Conservation (phyloP, 306 rosid genomes). For the Crataegus laevigata region DNA sequence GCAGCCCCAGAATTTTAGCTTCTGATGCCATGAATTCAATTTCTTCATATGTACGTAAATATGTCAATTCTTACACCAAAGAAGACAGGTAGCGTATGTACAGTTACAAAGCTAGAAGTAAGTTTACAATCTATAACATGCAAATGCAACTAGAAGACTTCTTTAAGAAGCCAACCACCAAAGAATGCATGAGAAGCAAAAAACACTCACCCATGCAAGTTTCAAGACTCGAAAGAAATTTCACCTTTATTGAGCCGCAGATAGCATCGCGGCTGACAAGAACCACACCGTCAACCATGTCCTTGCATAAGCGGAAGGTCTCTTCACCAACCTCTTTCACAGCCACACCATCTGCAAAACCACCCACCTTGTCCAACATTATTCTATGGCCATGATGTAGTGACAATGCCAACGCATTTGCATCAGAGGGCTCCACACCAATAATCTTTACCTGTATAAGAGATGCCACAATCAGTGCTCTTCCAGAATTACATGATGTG, state of each 20-base stretch:
- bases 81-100: background rate
- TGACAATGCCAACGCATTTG: constrained; percentile 93
- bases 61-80: background rate
- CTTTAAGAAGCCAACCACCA: background rate
- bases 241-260: constrained; percentile 93
- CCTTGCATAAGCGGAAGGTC: constrained; percentile 79
- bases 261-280: constrained; percentile 92
- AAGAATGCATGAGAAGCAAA: background rate
- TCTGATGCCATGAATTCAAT: background rate
- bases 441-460: constrained; percentile 71
- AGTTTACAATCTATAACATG: background rate
- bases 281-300: constrained; percentile 77
- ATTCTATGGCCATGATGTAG: constrained; percentile 80
- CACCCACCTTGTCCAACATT: constrained; percentile 75
- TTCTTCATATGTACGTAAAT: background rate
- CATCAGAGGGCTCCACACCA: constrained; percentile 92
- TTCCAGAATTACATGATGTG: background rate
- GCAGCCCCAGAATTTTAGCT: background rate
- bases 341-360: constrained; percentile 98
- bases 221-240: constrained; percentile 16
- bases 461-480: constrained; percentile 8
- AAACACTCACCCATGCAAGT: background rate
- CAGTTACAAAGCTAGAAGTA: background rate
- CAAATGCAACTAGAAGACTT: background rate
- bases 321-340: constrained; percentile 97